These are phyloP conservation scores for Metschnikowia similis DNA, from an alignment of 805 yeast genomes.

Conservation along the genomic window DNA sequence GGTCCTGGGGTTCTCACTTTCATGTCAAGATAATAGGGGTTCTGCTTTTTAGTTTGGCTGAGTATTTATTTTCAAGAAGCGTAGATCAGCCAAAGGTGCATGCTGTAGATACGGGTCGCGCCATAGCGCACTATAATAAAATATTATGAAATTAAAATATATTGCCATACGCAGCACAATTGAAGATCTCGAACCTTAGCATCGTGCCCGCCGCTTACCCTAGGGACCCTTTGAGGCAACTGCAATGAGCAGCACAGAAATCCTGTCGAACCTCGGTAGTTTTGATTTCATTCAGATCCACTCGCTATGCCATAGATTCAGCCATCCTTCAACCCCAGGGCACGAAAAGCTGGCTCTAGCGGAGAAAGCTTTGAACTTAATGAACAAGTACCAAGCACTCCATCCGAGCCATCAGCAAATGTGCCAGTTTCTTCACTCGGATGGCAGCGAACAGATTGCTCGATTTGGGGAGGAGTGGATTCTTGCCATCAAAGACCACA, in stretches of 20 bases:
- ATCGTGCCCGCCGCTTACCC: not conserved
- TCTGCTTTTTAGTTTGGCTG: not conserved
- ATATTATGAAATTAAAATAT: not conserved
- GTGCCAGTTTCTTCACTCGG: not conserved
- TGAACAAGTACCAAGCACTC: slow-evolving; percentile 22
- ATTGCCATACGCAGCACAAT: not conserved
- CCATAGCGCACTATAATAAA: not conserved
- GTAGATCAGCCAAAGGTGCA: not conserved
- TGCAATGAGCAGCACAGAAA: not conserved
- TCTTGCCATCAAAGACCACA: not conserved
- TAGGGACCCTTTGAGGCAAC: not conserved
- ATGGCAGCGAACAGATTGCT: not conserved
- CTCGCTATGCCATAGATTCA: slow-evolving; percentile 9
- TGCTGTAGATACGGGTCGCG: not conserved
- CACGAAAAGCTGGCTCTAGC: slow-evolving; percentile 4
- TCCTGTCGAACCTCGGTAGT: not conserved
- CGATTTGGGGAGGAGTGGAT: slow-evolving; percentile 11
- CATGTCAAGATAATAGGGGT: too few species aligned
- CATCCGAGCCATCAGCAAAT: slow-evolving; percentile 16
- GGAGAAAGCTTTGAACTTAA: slow-evolving; percentile 15
- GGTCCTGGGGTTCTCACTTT: too few species aligned
- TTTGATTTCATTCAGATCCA: slow-evolving; percentile 12
- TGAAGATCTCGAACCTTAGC: not conserved
- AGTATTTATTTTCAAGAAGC: not conserved
- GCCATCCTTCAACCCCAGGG: not conserved